Base-by-base conservation (phyloP, 108 stramenopile species). In the Cyclotella choctawhatcheeana region DNA sequence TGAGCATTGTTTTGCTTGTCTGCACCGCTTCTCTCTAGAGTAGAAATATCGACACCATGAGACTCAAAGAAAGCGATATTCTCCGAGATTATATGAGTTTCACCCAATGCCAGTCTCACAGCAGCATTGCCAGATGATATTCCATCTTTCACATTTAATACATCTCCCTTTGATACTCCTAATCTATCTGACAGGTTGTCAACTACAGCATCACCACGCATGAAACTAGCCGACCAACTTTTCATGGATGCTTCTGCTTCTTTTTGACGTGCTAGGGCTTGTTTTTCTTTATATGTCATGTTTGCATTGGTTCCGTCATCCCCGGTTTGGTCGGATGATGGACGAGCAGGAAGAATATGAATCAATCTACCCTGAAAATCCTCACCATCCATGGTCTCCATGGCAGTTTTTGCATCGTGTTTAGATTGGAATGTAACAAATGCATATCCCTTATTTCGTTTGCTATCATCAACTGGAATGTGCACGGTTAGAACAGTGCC, bases 131-230 rank as follows among this genome's bases (percentile, higher is more conserved):
- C 93, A 3, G 88, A 88, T 7, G 85, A 83, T 2, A 90, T 74
- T 6, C 89, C 94, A 83, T 95, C 96, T 67, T 94, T 96, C 7
- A 91, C 87, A 58, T 93, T 89, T 35, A 98, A 74, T n/a, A 99
- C 76, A 26, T 97, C 97, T 35, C 93, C 96, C 78, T 94, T 96
- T 34, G 79, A 69, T 16, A 97, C 60, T 29, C 97, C 96, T 56
- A 97, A 72, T 8, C 94, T 82, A 40, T 89, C 89, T 7, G 97
- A 96, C 48, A 98, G 58, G 44, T 92, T 94, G 51, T 97, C 97
- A 31, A 98, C 94, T 2, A 97, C 97, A 1, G 97, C 95, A 81
- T 99, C 99, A 1, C 92, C 88, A 16, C 98, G 94, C 16, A 98
- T 88, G 53, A 93, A 95, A 76, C 95, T 94, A 0, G 97, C 92